Conservation (phyloP, 2,329 filamentous ascomycete genomes). For the Microsporum ferrugineum region DNA sequence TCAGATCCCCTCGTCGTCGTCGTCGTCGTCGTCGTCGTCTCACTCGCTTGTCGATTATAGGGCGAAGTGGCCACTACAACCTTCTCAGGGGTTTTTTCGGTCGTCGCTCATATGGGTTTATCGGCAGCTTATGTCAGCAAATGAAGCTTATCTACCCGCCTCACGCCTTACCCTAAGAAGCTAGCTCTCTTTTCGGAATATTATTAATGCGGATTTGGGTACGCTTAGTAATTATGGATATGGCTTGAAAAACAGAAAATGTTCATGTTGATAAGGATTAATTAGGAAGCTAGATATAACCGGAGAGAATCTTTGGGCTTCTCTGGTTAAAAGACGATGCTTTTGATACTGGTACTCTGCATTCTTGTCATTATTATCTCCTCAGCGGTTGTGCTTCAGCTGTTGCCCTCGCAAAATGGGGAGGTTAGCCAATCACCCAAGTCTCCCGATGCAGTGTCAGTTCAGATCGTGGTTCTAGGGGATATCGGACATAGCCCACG, state of each 20-base stretch:
- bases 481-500: slow-evolving; percentile 92
- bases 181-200: not conserved
- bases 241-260: too few species aligned
- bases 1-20: not conserved
- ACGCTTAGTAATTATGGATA: too few species aligned
- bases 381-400: not conserved
- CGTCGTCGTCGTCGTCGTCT: not conserved
- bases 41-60: not conserved
- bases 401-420: not conserved
- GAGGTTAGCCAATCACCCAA: not conserved
- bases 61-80: not conserved
- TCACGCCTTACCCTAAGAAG: not conserved
- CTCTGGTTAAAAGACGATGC: not conserved
- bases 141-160: not conserved
- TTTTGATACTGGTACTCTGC: not conserved
- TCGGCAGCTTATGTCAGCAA: not conserved
- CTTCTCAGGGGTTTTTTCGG: not conserved
- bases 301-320: not conserved
- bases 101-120: not conserved
- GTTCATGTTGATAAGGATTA: not conserved
- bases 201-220: not conserved
- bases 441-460: slow-evolving; percentile 1
- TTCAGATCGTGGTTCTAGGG: slow-evolving; percentile 67
- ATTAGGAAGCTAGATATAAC: not conserved
- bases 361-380: not conserved